A percentile compares a stretch with the other conserved stretches of the same genome.
phyloP scores from a whole-genome alignment of 371 early-diverging fungal species.

The Zancudomyces culisetae region DNA sequence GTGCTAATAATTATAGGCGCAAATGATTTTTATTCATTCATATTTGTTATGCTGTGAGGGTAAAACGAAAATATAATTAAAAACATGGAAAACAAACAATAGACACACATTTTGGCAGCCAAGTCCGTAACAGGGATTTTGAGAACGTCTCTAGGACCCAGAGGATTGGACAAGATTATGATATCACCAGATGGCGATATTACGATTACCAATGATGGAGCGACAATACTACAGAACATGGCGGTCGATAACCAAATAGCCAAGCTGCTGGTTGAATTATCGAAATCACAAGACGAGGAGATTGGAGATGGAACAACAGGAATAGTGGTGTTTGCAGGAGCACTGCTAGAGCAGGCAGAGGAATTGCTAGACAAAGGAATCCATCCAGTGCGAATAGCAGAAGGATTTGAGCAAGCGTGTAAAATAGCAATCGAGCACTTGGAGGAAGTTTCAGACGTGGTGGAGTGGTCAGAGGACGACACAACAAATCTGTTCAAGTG shows the following conservation, averaged over 20 bases:
- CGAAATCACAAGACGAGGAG: constrained; percentile 98
- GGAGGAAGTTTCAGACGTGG: constrained; percentile 76
- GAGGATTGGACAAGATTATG: constrained; percentile 98
- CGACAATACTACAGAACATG: constrained; percentile 99
- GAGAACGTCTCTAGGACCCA: constrained; percentile 98
- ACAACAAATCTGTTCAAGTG: constrained; percentile 80
- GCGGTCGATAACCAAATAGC: constrained; percentile 98
- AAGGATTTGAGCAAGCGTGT: constrained; percentile 97
- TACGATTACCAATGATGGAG: constrained; percentile 99
- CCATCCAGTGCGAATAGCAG: constrained; percentile 98
- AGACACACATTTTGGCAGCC: constrained; percentile 96
- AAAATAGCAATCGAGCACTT: constrained; percentile 78
- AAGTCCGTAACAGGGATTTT: constrained; percentile 91
- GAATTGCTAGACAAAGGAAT: constrained; percentile 90
- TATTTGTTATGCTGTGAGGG: too few relatives aligned
- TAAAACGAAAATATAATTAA: too few relatives aligned
- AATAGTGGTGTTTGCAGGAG: constrained; percentile 96
- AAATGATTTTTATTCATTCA: too few relatives aligned
- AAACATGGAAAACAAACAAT: too few relatives aligned
- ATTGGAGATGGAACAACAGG: constrained; percentile 99
- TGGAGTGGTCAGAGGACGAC: constrained; percentile 67
- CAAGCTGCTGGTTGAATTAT: constrained; percentile 92
- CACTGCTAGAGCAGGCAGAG: constrained; percentile 94
- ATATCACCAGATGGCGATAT: constrained; percentile 98
- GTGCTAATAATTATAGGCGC: too few relatives aligned